Percentiles rank a stretch among this genome's conserved stretches.
phyloP scores from a whole-genome alignment of 495 filamentous ascomycete genomes.

The Hypomontagnella monticulosa region DNA sequence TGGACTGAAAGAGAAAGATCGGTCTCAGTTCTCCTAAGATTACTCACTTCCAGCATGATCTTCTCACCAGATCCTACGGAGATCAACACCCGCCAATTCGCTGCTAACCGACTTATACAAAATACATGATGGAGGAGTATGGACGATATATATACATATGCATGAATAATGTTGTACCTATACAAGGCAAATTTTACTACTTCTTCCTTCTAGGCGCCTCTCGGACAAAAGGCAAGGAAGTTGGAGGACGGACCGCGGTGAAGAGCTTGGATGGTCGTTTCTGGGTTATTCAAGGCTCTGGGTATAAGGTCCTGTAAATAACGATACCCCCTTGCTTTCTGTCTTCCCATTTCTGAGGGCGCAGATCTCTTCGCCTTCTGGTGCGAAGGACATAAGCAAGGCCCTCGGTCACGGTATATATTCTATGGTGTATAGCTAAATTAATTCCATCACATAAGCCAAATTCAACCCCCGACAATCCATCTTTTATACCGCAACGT shows the following conservation, averaged over 20 bases:
- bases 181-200: conserved; percentile 39
- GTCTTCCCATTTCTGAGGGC: conserved; percentile 24
- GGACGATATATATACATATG: conserved; percentile 41
- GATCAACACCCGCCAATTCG: conserved; percentile 20
- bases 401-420: conserved; percentile 38
- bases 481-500: no score
- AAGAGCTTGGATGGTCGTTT: conserved; percentile 29
- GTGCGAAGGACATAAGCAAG: conserved; percentile 24
- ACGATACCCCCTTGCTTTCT: conserved; percentile 41
- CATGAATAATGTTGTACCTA: conserved; percentile 46
- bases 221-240: conserved; percentile 31
- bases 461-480: neutral
- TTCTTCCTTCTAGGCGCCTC: conserved; percentile 30
- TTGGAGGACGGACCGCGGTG: conserved; percentile 42
- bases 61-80: neutral
- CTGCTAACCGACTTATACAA: conserved; percentile 26
- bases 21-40: conserved; percentile 49
- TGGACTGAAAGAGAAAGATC: conserved; percentile 88
- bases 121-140: conserved; percentile 32
- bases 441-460: conserved; percentile 36
- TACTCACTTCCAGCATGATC: conserved; percentile 1
- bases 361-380: conserved; percentile 20
- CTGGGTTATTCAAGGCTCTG: conserved; percentile 21
- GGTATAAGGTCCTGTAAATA: conserved; percentile 46
- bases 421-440: conserved; percentile 48